These are phyloP conservation scores for Exophiala sideris DNA, from an alignment of 2,329 filamentous ascomycete genomes.

Conservation along the genomic window DNA sequence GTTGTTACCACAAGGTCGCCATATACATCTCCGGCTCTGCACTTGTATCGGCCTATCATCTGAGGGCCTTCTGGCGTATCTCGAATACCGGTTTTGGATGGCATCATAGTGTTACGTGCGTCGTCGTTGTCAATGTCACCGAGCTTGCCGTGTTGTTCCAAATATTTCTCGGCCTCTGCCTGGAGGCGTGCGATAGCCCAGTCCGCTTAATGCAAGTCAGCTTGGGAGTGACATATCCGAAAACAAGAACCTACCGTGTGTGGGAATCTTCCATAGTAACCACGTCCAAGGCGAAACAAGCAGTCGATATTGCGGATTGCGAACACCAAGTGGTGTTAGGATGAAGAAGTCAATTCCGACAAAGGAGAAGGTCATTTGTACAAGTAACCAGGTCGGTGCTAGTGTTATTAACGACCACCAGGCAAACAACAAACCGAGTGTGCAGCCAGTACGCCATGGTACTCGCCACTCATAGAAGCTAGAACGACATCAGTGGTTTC, in stretches of 20 bases:
- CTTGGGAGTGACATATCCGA: neutral
- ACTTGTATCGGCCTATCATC: no score
- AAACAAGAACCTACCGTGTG: conserved; percentile 10
- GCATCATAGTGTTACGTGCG: no score
- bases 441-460: conserved; percentile 1
- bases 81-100: no score
- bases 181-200: conserved; percentile 20
- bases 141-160: no score
- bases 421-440: conserved; percentile 4
- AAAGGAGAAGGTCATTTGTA: conserved; percentile 6
- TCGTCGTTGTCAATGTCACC: no score
- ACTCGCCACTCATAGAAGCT: conserved; percentile 20
- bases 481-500: neutral
- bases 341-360: conserved; percentile 17
- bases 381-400: conserved; percentile 14
- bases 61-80: no score
- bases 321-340: conserved; percentile 5
- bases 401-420: conserved; percentile 5
- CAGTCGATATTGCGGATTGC: conserved; percentile 12
- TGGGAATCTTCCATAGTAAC: conserved; percentile 17
- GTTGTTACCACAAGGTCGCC: no score
- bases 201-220: conserved; percentile 6
- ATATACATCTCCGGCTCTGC: no score
- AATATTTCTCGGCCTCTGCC: conserved; percentile 6
- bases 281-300: conserved; percentile 10